These are phyloP conservation scores for Mortierella sp. DNA, from an alignment of 371 early-diverging fungal species.

Conservation along the genomic window DNA sequence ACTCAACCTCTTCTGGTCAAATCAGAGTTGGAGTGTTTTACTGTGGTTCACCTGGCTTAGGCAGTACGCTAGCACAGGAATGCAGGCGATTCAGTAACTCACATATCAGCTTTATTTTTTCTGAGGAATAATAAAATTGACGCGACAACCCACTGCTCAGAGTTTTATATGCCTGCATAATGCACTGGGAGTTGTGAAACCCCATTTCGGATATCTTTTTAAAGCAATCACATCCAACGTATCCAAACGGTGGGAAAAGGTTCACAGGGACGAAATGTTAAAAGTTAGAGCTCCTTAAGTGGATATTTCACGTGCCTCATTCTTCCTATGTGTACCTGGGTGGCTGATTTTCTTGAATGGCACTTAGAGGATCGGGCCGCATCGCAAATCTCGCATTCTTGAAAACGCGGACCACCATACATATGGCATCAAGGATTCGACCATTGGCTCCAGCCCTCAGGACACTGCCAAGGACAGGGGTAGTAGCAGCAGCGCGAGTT, in stretches of 20 bases:
- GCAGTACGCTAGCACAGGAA: conserved; percentile 52
- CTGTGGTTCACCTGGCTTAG: conserved; percentile 71
- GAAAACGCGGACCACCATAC: not conserved
- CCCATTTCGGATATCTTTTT: not conserved
- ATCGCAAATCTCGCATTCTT: not conserved
- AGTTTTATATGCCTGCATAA: too few relatives aligned
- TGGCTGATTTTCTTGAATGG: conserved; percentile 3
- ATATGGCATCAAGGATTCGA: conserved; percentile 54
- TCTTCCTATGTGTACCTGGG: not conserved
- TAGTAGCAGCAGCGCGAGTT: conserved; percentile 8
- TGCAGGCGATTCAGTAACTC: conserved; percentile 30
- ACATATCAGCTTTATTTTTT: conserved; percentile 28
- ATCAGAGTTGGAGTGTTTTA: conserved; percentile 73
- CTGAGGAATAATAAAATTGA: conserved; percentile 21
- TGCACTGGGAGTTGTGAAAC: not conserved
- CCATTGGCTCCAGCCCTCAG: conserved; percentile 49
- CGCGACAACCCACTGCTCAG: too few relatives aligned
- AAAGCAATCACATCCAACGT: too few relatives aligned
- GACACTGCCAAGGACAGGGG: conserved; percentile 39
- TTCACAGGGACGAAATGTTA: too few relatives aligned
- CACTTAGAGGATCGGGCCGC: not conserved
- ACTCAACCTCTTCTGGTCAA: not conserved
- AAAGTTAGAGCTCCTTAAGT: too few relatives aligned
- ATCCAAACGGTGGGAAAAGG: too few relatives aligned
- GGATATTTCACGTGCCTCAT: not conserved